Base-by-base conservation (phyloP, 2,329 filamentous ascomycete species). In the Scedosporium minutisporum region DNA sequence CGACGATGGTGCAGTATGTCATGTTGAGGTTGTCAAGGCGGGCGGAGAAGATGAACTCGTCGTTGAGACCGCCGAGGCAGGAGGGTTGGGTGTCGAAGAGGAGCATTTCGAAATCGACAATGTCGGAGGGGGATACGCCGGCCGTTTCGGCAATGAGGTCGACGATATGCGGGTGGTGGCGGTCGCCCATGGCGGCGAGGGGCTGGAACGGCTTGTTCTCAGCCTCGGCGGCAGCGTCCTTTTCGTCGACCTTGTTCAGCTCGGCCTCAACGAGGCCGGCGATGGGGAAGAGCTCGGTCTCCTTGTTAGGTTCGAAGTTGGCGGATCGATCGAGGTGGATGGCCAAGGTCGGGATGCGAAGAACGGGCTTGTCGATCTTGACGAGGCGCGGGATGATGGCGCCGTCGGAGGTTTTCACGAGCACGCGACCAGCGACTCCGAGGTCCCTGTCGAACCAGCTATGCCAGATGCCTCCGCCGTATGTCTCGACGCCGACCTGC, bases 401-500 rank as follows among this genome's bases (percentile, higher is more conserved):
- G 60, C 89, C 90, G 64, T 89, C 83, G 57, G 82, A 82, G 63
- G 87, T 87, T 68, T 84, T 86, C 63, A 95, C 90, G 80, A 97
- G 87, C 14, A 90, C 90, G 64, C 95, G 84, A 7, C 95, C 95
- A 38, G 95, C 95, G 62, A 97, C 86, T 69, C 90, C 89, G 65
- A 99, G 79, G 73, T 99, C 95, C 60, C 95, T 87, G 74, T 99
- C 95, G 72, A 99, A 99, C 95, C 89, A 99, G 57, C 91, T 96
- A 76, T 97, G 93, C 93, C 93, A 97, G 70, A 97, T 87, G 63
- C 95, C 95, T 65, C 95, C 95, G 61, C 95, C 95, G 71, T 99
- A 99, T 1, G 91, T 93, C 80, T 99, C 95, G 60, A 97, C 93
- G 61, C 93, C 95, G 63, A 99, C 87, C 76, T 99, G 95, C 66